A percentile compares a stretch with the other conserved stretches of the same genome.
Evolutionary conservation across 495 filamentous ascomycete species (phyloP).

Genomic region (Trichoderma virens): DNA sequence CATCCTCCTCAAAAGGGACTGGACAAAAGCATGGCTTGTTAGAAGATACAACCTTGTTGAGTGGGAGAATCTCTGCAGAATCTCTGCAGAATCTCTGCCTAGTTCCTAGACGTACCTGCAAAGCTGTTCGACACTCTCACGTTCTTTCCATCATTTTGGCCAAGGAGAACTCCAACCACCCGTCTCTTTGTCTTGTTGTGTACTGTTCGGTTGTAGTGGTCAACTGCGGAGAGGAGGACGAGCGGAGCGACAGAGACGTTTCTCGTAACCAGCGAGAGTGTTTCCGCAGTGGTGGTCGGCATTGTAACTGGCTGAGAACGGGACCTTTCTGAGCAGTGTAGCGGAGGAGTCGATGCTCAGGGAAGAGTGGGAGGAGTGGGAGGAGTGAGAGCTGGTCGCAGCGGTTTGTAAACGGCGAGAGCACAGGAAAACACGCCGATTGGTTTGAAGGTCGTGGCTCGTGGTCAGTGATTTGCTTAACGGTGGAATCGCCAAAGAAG

Average conservation of each 20-base stretch:
- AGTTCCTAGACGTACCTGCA: slow-evolving; percentile 56
- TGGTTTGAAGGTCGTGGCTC: not conserved
- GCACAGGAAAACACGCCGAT: not conserved
- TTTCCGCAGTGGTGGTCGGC: slow-evolving; percentile 93
- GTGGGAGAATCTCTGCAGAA: not conserved
- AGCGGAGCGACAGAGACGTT: slow-evolving; percentile 96
- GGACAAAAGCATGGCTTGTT: slow-evolving; percentile 16
- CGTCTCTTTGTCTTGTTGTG: slow-evolving; percentile 76
- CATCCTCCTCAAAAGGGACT: slow-evolving; percentile 99
- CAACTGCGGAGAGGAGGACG: slow-evolving; percentile 94
- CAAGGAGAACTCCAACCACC: slow-evolving; percentile 90
- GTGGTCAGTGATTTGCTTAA: not conserved
- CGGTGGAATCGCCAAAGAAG: not conserved
- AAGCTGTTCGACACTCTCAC: slow-evolving; percentile 98
- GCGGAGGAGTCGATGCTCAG: not conserved
- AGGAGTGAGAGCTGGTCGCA: not conserved
- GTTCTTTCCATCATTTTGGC: slow-evolving; percentile 90
- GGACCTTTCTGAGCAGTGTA: not conserved
- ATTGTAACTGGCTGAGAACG: slow-evolving; percentile 43
- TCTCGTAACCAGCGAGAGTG: slow-evolving; percentile 81
- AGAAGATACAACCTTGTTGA: not conserved
- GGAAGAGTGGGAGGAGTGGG: not conserved
- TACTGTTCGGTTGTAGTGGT: slow-evolving; percentile 92
- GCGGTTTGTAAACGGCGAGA: not conserved
- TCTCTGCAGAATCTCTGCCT: not conserved